Evolutionary conservation across 345 rosid genomes (phyloP), one percentile per base, ranked within the genome.

Genomic region (Kernera saxatilis): DNA sequence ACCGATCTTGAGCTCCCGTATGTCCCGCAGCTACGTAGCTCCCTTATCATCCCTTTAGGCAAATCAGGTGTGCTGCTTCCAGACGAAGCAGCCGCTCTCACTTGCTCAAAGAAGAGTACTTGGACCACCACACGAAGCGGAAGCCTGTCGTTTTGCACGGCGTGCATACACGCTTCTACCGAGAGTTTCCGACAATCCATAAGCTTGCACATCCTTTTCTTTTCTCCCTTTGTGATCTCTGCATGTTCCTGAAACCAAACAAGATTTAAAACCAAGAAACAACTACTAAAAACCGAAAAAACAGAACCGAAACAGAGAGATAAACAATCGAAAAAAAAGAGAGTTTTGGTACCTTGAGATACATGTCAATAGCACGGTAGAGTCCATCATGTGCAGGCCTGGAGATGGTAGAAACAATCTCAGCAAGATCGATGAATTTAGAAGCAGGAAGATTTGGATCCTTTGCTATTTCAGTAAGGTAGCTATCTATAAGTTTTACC

Each of bases 141-240:
- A 7, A 91, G 93, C 68, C 95, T 70, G 71, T 88, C 95, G 8
- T 91, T 91, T 66, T 91, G 97, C 74, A 91, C 95, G 0, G 89
- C 97, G 18, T 87, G 97, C 88, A 84, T 78, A 73, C 93, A 86
- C 7, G 97, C 93, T 45, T 91, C 93, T 7, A 78, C 90, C 0
- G 97, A 88, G 21, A 91, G 86, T 72, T 91, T 91, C 80, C 87
- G 74, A 79, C 97, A 91, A 75, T 91, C 96, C 97, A 91, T 91
- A 64, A 91, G 62, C 59, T 82, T 89, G 84, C 97, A 91, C 75
- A 89, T 84, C 70, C 78, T 84, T 83, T 86, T 91, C 80, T 91
- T 87, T 60, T 91, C 97, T 23, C 84, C 73, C 82, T 91, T 91
- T 81, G 83, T 83, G 67, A 91, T 86, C 17, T 81, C 85, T 1